These are phyloP conservation scores for Backusella luteola DNA, from an alignment of 192 early-diverging fungal species.

Conservation along the genomic window DNA sequence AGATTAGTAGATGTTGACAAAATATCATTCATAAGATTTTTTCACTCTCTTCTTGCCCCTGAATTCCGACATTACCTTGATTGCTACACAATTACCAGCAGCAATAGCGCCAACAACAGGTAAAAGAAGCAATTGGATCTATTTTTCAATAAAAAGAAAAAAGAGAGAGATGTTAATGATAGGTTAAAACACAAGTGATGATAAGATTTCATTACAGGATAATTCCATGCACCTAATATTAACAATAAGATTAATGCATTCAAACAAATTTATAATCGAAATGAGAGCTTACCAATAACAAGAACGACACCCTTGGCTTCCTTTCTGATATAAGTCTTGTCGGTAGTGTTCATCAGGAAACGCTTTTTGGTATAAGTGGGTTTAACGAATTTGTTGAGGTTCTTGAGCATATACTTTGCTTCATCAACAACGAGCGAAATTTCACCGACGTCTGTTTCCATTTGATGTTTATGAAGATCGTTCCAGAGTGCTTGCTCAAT, in stretches of 20 bases:
- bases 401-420: slow-evolving; percentile 30
- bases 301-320: slow-evolving; percentile 77
- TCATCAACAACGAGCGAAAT: slow-evolving; percentile 24
- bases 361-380: slow-evolving; percentile 31
- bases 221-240: slow-evolving; percentile 56
- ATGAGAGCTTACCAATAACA: slow-evolving; percentile 51
- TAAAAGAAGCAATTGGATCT: slow-evolving; percentile 60
- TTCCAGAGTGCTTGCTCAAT: slow-evolving; percentile 18
- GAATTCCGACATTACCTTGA: slow-evolving; percentile 46
- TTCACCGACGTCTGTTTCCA: slow-evolving; percentile 27
- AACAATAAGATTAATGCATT: slow-evolving; percentile 35
- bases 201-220: slow-evolving; percentile 27
- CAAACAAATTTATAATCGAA: background rate
- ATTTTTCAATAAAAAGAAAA: background rate
- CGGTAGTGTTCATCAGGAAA: slow-evolving; percentile 47
- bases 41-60: background rate
- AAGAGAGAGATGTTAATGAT: background rate
- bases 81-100: slow-evolving; percentile 81
- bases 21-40: background rate
- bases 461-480: slow-evolving; percentile 25
- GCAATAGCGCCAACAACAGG: slow-evolving; percentile 87
- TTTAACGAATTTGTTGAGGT: slow-evolving; percentile 49
- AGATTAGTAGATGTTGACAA: background rate
- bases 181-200: background rate
- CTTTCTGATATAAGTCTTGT: slow-evolving; percentile 52